Percentiles rank a stretch among this genome's conserved stretches.
Evolutionary conservation across 352 stramenopile species (phyloP).

Genomic region (Thalassiosira exigua): DNA sequence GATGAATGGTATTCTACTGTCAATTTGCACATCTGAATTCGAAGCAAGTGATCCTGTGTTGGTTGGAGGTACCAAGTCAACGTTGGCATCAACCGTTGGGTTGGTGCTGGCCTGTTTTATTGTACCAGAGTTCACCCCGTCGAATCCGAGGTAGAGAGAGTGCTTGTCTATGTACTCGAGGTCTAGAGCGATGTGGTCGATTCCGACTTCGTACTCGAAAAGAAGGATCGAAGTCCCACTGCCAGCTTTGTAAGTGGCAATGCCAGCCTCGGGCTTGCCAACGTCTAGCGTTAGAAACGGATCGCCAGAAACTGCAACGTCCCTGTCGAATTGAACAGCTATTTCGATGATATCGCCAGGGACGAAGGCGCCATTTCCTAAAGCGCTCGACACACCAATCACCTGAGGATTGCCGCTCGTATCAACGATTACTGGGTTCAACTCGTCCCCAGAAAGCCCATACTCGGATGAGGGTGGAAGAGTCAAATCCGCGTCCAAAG

Average conservation of each 20-base stretch:
- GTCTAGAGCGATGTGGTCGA: conserved; percentile 47
- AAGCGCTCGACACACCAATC: conserved; percentile 34
- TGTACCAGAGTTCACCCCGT: conserved; percentile 45
- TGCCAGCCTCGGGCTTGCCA: conserved; percentile 32
- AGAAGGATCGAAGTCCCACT: conserved; percentile 45
- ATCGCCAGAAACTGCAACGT: conserved; percentile 59
- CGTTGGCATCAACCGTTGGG: conserved; percentile 56
- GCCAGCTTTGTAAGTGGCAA: conserved; percentile 54
- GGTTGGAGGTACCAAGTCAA: conserved; percentile 47
- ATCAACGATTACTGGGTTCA: conserved; percentile 59
- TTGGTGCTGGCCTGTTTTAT: conserved; percentile 64
- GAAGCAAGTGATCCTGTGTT: conserved; percentile 38
- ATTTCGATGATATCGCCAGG: conserved; percentile 68
- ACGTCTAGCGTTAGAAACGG: conserved; percentile 63
- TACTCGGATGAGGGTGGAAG: conserved; percentile 34
- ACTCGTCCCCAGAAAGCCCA: conserved; percentile 38
- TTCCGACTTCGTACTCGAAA: conserved; percentile 63
- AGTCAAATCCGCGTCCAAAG: conserved; percentile 56
- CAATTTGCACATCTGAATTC: conserved; percentile 54
- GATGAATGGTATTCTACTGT: conserved; percentile 60
- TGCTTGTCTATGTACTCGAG: conserved; percentile 68
- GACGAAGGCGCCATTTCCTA: conserved; percentile 40
- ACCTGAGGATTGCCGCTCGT: conserved; percentile 46
- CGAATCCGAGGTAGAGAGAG: conserved; percentile 51
- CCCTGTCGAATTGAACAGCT: conserved; percentile 55